Conservation (phyloP, 805 yeast species). For the Wickerhamomyces silvicola region DNA sequence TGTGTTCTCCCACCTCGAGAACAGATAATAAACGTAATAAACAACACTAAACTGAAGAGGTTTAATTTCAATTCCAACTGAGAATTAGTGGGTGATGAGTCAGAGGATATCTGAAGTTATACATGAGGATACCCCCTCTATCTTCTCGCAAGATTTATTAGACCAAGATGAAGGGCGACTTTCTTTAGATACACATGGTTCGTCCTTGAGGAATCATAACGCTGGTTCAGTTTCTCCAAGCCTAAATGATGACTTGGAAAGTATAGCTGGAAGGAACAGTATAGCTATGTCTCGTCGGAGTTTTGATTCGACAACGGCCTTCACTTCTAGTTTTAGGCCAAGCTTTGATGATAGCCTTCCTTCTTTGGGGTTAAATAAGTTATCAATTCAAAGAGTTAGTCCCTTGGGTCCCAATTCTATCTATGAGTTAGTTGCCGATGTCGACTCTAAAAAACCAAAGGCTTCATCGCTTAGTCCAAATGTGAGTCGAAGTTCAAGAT, state of each 20-base stretch:
- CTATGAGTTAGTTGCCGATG: slow-evolving; percentile 64
- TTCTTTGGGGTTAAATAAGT: slow-evolving; percentile 33
- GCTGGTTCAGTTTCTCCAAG: slow-evolving; percentile 16
- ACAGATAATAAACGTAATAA: too few relatives aligned
- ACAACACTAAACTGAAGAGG: neutral
- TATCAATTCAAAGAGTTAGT: slow-evolving; percentile 34
- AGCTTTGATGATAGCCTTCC: slow-evolving; percentile 30
- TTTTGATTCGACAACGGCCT: slow-evolving; percentile 25
- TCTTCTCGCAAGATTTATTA: neutral
- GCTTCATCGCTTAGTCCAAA: slow-evolving; percentile 18
- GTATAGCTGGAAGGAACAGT: slow-evolving; percentile 16
- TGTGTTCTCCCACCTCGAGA: too few relatives aligned
- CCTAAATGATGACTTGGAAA: slow-evolving; percentile 29
- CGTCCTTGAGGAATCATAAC: slow-evolving; percentile 6
- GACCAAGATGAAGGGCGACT: neutral
- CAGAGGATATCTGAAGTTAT: too few relatives aligned
- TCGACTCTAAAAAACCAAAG: slow-evolving; percentile 36
- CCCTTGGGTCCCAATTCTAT: slow-evolving; percentile 73
- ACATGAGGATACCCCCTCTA: neutral
- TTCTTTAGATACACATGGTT: slow-evolving; percentile 8
- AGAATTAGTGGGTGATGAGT: too few relatives aligned
- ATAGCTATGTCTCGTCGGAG: slow-evolving; percentile 23
- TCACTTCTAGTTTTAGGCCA: slow-evolving; percentile 23
- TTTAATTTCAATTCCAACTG: too few relatives aligned
- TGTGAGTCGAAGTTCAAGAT: slow-evolving; percentile 24